Conservation (phyloP, 768 basidiomycete species). For the Panellus pusillus region DNA sequence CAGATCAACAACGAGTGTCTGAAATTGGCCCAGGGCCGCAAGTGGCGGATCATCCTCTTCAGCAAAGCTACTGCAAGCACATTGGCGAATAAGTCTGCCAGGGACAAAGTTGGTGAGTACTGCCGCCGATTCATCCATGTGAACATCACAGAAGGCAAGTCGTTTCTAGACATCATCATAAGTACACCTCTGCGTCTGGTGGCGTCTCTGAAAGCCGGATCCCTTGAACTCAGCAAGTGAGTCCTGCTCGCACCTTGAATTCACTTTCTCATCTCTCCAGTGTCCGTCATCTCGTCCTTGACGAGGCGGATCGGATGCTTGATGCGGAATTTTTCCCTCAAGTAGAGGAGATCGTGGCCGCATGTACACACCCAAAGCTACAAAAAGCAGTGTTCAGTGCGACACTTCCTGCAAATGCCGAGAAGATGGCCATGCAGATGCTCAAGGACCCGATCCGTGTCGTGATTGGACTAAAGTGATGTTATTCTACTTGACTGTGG, state of each 20-base stretch:
- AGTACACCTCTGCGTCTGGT: slow-evolving; percentile 91
- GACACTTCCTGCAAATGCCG: slow-evolving; percentile 85
- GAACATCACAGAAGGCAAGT: slow-evolving; percentile 1
- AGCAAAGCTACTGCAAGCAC: slow-evolving; percentile 90
- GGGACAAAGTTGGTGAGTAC: slow-evolving; percentile 75
- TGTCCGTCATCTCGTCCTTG: slow-evolving; percentile 82
- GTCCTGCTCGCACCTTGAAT: slow-evolving; percentile 23
- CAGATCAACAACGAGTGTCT: slow-evolving; percentile 92
- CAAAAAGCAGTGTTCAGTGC: slow-evolving; percentile 95
- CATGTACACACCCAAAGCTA: slow-evolving; percentile 65
- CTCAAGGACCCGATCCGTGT: slow-evolving; percentile 85
- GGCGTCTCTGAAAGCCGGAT: slow-evolving; percentile 68
- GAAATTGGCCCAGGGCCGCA: slow-evolving; percentile 76
- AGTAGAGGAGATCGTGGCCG: slow-evolving; percentile 80
- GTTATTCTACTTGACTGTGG: neutral
- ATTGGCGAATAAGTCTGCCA: slow-evolving; percentile 66
- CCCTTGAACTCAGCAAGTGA: slow-evolving; percentile 72
- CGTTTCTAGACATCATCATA: slow-evolving; percentile 75
- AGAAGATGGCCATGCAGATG: slow-evolving; percentile 85
- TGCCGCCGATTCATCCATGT: slow-evolving; percentile 4
- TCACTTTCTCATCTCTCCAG: slow-evolving; percentile 38
- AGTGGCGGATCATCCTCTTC: slow-evolving; percentile 80
- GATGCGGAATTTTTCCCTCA: slow-evolving; percentile 88
- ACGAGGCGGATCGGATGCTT: slow-evolving; percentile 90
- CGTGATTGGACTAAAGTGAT: slow-evolving; percentile 94